phyloP scores from a whole-genome alignment of 148 eudicot genomes.

The Fagopyrum tataricum region DNA sequence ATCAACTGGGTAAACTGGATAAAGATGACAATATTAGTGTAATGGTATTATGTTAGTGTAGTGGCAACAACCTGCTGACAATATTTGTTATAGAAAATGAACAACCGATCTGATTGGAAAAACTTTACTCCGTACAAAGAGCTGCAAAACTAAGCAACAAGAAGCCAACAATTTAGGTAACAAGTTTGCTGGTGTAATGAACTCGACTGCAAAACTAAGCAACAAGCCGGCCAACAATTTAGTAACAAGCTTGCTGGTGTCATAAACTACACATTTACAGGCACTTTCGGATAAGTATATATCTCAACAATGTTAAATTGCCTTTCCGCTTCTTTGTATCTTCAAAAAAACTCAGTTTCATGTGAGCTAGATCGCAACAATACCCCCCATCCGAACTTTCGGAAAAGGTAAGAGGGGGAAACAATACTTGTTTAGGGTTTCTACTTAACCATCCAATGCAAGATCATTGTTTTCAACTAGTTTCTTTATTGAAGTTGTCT shows the following conservation, averaged over 20 bases:
- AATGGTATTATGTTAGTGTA: too few relatives aligned
- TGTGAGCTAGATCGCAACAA: constrained; percentile 7
- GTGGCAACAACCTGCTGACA: background rate
- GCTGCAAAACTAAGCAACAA: background rate
- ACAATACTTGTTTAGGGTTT: background rate
- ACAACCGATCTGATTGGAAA: background rate
- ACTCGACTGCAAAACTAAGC: background rate
- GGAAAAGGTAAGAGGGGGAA: background rate
- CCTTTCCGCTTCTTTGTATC: constrained; percentile 6
- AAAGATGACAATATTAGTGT: too few relatives aligned
- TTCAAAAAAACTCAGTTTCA: background rate
- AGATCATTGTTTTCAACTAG: background rate
- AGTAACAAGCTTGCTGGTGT: background rate
- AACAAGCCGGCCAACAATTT: background rate
- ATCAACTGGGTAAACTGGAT: too few relatives aligned
- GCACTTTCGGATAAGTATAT: background rate
- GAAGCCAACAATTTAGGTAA: background rate
- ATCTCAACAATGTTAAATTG: background rate
- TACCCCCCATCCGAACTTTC: constrained; percentile 3
- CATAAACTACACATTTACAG: background rate
- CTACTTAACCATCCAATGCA: background rate
- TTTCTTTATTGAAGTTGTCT: constrained; percentile 40
- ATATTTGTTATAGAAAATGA: too few relatives aligned
- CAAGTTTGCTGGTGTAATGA: background rate
- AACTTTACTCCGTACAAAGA: background rate